Percentiles rank a stretch among this genome's conserved stretches.
Conservation (phyloP, 371 early-diverging fungal species). For the Lichtheimia corymbifera region DNA sequence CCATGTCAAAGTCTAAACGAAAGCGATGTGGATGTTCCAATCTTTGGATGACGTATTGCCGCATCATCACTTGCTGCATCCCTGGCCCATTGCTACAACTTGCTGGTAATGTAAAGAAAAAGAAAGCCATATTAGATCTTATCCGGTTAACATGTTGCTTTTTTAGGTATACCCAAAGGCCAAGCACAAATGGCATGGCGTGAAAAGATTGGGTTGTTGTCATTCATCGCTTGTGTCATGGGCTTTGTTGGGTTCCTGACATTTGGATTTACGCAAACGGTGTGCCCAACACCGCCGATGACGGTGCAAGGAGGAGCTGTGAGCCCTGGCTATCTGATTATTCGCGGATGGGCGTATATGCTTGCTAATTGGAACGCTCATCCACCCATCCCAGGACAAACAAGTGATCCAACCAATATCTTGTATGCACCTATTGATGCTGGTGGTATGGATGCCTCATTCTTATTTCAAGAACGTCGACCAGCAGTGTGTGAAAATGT, state of each 20-base stretch:
- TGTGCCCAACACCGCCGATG: slow-evolving; percentile 47
- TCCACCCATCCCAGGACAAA: slow-evolving; percentile 36
- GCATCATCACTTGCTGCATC: slow-evolving; percentile 56
- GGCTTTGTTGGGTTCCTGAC: slow-evolving; percentile 57
- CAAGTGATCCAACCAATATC: slow-evolving; percentile 45
- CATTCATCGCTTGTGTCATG: slow-evolving; percentile 59
- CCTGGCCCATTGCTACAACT: slow-evolving; percentile 23
- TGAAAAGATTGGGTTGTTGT: slow-evolving; percentile 80
- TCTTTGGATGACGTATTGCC: slow-evolving; percentile 54
- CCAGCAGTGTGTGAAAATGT: slow-evolving; percentile 61
- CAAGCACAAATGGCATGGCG: slow-evolving; percentile 79
- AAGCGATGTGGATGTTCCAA: neutral
- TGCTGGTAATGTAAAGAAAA: slow-evolving; percentile 8
- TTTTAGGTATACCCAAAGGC: slow-evolving; percentile 43
- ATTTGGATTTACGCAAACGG: slow-evolving; percentile 59
- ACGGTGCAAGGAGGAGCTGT: slow-evolving; percentile 35
- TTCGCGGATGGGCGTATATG: slow-evolving; percentile 60
- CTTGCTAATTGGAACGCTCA: slow-evolving; percentile 53
- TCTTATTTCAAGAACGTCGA: slow-evolving; percentile 49
- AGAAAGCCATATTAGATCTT: neutral
- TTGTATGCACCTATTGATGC: slow-evolving; percentile 63
- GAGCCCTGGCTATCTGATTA: slow-evolving; percentile 43
- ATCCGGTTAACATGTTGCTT: neutral
- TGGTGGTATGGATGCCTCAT: slow-evolving; percentile 62
- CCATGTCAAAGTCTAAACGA: neutral